Percentiles rank a stretch among this genome's conserved stretches.
Evolutionary conservation across 1,284 basidiomycete species (phyloP).

Genomic region (Cutaneotrichosporon mucoides): DNA sequence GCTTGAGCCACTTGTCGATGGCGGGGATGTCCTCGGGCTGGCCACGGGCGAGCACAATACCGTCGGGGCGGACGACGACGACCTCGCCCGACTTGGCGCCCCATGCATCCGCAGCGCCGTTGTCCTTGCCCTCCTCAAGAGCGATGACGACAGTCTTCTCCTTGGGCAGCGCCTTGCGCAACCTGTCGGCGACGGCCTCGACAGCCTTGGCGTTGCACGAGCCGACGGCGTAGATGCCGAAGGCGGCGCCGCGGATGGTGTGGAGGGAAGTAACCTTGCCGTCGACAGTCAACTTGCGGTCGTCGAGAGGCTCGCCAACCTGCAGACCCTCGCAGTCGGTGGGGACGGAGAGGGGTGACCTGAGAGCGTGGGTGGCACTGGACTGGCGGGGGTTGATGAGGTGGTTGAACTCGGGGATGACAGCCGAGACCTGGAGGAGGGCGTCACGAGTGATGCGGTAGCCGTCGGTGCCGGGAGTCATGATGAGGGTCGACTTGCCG

Average conservation of each 20-base stretch:
- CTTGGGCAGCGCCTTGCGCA: constrained; percentile 13
- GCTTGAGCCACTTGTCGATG: constrained; percentile 7
- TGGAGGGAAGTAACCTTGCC: constrained; percentile 8
- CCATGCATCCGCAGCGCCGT: constrained; percentile 7
- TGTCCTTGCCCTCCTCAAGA: constrained; percentile 9
- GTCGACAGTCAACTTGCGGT: constrained; percentile 12
- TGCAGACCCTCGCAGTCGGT: constrained; percentile 1
- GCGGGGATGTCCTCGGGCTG: neutral
- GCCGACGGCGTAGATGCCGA: constrained; percentile 13
- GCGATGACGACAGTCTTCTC: constrained; percentile 8
- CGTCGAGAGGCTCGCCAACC: constrained; percentile 17
- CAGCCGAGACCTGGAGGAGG: constrained; percentile 13
- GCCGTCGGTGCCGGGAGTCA: constrained; percentile 20
- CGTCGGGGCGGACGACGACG: constrained; percentile 18
- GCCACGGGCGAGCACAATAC: constrained; percentile 17
- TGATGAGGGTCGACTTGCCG: constrained; percentile 18
- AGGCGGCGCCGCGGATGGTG: constrained; percentile 13
- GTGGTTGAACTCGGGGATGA: constrained; percentile 19
- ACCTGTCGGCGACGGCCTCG: neutral
- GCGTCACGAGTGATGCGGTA: constrained; percentile 19
- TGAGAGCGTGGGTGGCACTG: constrained; percentile 15
- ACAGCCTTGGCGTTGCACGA: constrained; percentile 1
- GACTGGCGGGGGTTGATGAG: constrained; percentile 23
- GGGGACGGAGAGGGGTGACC: constrained; percentile 14
- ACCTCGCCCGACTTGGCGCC: constrained; percentile 8